Evolutionary conservation across 345 rosid species (phyloP).

Genomic region (Orychophragmus violaceus): DNA sequence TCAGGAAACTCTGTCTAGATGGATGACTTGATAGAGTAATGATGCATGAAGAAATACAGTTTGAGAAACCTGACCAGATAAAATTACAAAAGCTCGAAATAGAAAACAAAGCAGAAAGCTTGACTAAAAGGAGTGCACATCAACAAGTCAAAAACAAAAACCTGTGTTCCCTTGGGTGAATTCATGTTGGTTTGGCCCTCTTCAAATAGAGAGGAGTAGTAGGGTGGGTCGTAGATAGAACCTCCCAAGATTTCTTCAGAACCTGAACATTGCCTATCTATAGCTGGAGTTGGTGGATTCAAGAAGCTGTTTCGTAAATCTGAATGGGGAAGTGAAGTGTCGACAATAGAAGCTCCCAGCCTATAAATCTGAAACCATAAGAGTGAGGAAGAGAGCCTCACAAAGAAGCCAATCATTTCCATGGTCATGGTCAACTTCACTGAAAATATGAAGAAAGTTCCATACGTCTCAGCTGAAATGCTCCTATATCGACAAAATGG

Average conservation of each 20-base stretch:
- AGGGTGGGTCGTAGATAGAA: slow-evolving; percentile 70
- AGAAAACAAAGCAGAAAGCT: background rate
- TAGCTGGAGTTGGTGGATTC: slow-evolving; percentile 59
- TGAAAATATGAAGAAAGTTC: slow-evolving; percentile 57
- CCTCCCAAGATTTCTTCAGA: slow-evolving; percentile 69
- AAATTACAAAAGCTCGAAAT: no score
- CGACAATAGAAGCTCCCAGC: slow-evolving; percentile 59
- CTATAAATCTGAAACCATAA: slow-evolving; percentile 94
- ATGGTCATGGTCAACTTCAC: slow-evolving; percentile 72
- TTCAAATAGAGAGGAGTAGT: slow-evolving; percentile 77
- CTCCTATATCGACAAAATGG: slow-evolving; percentile 34
- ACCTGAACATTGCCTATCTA: slow-evolving; percentile 43
- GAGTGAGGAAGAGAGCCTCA: slow-evolving; percentile 73
- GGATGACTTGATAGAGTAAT: background rate
- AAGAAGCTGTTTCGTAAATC: slow-evolving; percentile 73
- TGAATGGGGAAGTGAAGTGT: slow-evolving; percentile 43
- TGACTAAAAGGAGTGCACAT: background rate
- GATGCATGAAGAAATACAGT: background rate
- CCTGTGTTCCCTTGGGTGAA: slow-evolving; percentile 20
- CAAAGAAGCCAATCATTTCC: slow-evolving; percentile 76
- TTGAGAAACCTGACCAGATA: no score
- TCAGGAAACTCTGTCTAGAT: background rate
- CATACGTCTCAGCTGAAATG: slow-evolving; percentile 51
- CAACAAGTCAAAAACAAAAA: background rate
- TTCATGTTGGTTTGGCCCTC: slow-evolving; percentile 42